Evolutionary conservation across 2,329 filamentous ascomycete genomes (phyloP), one percentile per base, ranked within the genome.

Genomic region (Pseudogymnoascus sp.): DNA sequence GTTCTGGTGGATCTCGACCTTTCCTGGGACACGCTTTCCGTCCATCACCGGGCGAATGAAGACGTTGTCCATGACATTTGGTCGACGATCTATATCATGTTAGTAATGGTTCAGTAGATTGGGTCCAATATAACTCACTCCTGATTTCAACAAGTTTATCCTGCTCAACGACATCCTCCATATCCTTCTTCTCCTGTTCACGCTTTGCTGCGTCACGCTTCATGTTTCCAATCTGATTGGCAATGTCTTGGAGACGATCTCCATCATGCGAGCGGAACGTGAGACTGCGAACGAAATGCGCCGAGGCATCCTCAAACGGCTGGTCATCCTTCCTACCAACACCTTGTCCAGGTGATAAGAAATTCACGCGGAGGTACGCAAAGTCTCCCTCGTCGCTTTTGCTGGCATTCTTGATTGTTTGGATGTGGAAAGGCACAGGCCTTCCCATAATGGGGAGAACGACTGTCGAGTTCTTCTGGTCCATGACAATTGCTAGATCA

Each of bases 101-200:
- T 76, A 84, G 78, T 61, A 68, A 64, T 37, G 13, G 39, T 40
- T 33, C 39, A 8, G 21, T 2, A 24, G 13, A 58, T n/a, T 10
- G 9, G 13, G 9, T 8, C 5, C 37, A 2, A 54, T 5, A 31
- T 5, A 13, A 78, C 86, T 78, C 79, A 91, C 89, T 96, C 79
- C 94, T 84, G 68, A 97, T 92, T 72, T 97, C 92, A 67, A 95
- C 81, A 60, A 99, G 84, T 78, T 99, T 99, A 73, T 99, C 94
- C 74, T 99, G 94, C 75, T 97, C 94, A 5, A 99, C 92, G 21
- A 99, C 94, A 74, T 99, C 94, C 73, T 99, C 94, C 89, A 99
- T 89, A 69, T 99, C 93, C 78, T 99, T 99, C 84, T 97, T 97
- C 76, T 97, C 93, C 70, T 97, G 92, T 74, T 99, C 94, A 69